Conservation (phyloP, 768 basidiomycete species). For the Sarcodon sp. region DNA sequence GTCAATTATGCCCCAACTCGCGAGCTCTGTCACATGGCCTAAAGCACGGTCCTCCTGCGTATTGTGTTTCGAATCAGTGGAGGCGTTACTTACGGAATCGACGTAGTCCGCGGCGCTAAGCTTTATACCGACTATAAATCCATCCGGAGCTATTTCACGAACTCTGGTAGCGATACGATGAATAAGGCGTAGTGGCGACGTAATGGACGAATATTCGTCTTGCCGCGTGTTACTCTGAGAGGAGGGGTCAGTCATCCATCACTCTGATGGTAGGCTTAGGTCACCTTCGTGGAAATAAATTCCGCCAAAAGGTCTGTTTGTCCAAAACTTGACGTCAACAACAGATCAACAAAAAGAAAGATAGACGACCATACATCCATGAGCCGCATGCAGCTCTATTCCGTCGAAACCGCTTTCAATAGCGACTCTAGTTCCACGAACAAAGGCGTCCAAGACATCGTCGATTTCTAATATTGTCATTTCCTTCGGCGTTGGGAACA, state of each 20-base stretch:
- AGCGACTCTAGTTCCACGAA: constrained; percentile 54
- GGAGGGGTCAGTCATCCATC: not conserved
- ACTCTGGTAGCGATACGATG: constrained; percentile 41
- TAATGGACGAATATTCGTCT: constrained; percentile 43
- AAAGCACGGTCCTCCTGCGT: constrained; percentile 31
- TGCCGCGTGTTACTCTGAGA: constrained; percentile 35
- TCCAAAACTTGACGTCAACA: not conserved
- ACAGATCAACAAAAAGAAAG: not conserved
- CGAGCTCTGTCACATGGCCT: constrained; percentile 45
- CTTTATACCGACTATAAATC: constrained; percentile 72
- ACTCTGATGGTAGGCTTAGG: not conserved
- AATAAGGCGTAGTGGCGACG: constrained; percentile 43
- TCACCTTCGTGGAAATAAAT: constrained; percentile 64
- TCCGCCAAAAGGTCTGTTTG: constrained; percentile 64
- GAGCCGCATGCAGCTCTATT: constrained; percentile 72
- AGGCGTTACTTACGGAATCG: constrained; percentile 12
- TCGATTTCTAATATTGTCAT: constrained; percentile 54
- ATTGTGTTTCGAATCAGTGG: constrained; percentile 12
- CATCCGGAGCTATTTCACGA: constrained; percentile 27
- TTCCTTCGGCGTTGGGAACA: constrained; percentile 51
- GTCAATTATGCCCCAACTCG: constrained; percentile 56
- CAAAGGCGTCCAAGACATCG: constrained; percentile 46
- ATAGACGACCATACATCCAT: constrained; percentile 51
- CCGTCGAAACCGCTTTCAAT: constrained; percentile 71
- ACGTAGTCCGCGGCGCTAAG: constrained; percentile 72